Base-by-base conservation (phyloP, 148 eudicot genomes). In the Gaultheria prostrata region DNA sequence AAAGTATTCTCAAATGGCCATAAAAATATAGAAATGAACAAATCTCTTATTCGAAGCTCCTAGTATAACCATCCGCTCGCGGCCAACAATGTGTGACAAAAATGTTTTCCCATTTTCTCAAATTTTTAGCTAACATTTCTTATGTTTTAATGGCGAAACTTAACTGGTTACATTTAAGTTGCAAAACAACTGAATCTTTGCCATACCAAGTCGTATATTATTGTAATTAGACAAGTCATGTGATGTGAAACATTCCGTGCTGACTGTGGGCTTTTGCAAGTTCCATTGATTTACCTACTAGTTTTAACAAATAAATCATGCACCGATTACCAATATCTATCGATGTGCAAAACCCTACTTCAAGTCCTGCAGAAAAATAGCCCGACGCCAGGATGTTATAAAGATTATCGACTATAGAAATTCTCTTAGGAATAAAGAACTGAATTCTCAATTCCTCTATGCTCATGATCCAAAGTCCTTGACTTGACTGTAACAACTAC, bases 11-110 rank as follows among this genome's bases (percentile, higher is more conserved):
- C 28, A 45, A 5, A 74, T 2, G 15, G 11, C 53, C 53, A 43
- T 39, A 74, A 74, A 45, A 20, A 21, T 45, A 45, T 4, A 74
- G 28, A 74, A 74, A 18, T 45, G 8, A 43, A 71, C 24, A 43
- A 74, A 74, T 20, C 50, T 74, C 77, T 74, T 45, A 46, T 43
- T 74, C 10, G 53, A 46, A 74, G 30, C 77, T 74, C 28, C 53
- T 74, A 21, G 24, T 51, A 45, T 21, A 74, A 39, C 77, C 49
- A 73, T 18, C 4, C 24, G 46, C 77, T 43, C 21, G 28, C 8
- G 28, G 77, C 26, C 33, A 28, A 65, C 33, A 26, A 45, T 0
- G 77, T 45, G 13, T 21, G 28, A 4, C 11, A 0, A 45, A 43
- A 74, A 28, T 12, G 14, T 35, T 39, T 43, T 18, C 21, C 77